Evolutionary conservation across 805 yeast species (phyloP), one percentile per base, ranked within the genome.

Genomic region (Nakazawaea ambrosiae): DNA sequence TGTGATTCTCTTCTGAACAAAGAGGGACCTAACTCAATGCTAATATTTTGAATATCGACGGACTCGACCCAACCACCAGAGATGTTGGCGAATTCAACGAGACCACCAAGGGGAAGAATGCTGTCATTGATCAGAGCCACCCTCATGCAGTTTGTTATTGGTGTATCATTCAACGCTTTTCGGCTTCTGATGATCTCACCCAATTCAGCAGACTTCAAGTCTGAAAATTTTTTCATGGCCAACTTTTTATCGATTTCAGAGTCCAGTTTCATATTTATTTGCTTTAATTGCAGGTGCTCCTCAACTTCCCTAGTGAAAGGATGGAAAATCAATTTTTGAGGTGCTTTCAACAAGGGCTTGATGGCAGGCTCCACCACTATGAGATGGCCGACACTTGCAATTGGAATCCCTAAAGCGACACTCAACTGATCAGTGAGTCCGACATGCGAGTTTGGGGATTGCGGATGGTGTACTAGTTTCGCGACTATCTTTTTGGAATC

Each of bases 341-440:
- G 70, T 31, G n/a, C 41, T 33, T 34, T 47, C 11, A 53, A 43
- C 17, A 54, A 37, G 5, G 69, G 62, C 19, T 50, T 56, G 5
- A 56, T 41, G 0, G 77, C 63, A 9, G 70, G 59, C 45, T 75
- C 77, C 7, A 86, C 44, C 4, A 70, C 61, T 3, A 82, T 57
- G 20, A 75, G 58, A 40, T 67, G 64, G 0, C 89, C 90, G 6
- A 75, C 61, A 1, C 63, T 48, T 12, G 51, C 45, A 5, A 53
- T 50, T 24, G 68, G 70, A 1, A 75, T 57, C 1, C 77, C 75
- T 19, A 85, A 60, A 0, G 88, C 77, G 16, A 68, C 57, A 0
- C 84, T 67, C 25, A 82, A 58, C 3, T 69, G 57, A 14, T 53
- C 50, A 1, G 88, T 77, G 8, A 84, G 47, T 0, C 76, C 81